A percentile compares a stretch with the other conserved stretches of the same genome.
Evolutionary conservation across 2,329 filamentous ascomycete species (phyloP).

Genomic region (Pseudogymnoascus sp.): DNA sequence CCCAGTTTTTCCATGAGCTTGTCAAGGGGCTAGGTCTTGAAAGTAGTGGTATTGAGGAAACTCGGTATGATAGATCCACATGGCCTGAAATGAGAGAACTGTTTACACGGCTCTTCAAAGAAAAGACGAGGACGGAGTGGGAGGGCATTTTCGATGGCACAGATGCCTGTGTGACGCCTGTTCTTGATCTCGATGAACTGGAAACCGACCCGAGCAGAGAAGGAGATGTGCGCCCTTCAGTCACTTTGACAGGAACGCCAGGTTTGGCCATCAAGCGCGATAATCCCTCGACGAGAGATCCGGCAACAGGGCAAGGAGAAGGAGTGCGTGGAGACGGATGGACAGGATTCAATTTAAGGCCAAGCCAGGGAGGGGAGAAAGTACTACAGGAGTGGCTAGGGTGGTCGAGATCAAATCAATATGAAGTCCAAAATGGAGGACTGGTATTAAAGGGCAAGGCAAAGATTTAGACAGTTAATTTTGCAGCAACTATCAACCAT

Average conservation of each 20-base stretch:
- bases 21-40: conserved; percentile 60
- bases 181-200: conserved; percentile 69
- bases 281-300: conserved; percentile 34
- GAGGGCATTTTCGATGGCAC: conserved; percentile 80
- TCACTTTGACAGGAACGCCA: conserved; percentile 65
- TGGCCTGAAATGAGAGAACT: conserved; percentile 63
- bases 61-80: conserved; percentile 51
- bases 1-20: conserved; percentile 70
- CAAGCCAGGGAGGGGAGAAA: conserved; percentile 68
- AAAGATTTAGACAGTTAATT: conserved; percentile 35
- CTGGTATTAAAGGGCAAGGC: conserved; percentile 45
- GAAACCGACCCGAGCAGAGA: conserved; percentile 45
- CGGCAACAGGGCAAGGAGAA: conserved; percentile 49
- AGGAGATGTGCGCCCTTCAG: conserved; percentile 64
- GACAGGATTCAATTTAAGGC: conserved; percentile 48
- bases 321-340: conserved; percentile 66
- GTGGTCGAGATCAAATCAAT: conserved; percentile 68
- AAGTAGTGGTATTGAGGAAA: conserved; percentile 44
- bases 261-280: conserved; percentile 53
- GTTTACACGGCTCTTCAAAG: conserved; percentile 60
- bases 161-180: conserved; percentile 88
- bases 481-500: neutral
- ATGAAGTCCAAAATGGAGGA: conserved; percentile 57
- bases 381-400: conserved; percentile 67
- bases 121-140: conserved; percentile 71